Evolutionary conservation across 2,329 filamentous ascomycete genomes (phyloP).

Genomic region (Microcyclospora pomicola): DNA sequence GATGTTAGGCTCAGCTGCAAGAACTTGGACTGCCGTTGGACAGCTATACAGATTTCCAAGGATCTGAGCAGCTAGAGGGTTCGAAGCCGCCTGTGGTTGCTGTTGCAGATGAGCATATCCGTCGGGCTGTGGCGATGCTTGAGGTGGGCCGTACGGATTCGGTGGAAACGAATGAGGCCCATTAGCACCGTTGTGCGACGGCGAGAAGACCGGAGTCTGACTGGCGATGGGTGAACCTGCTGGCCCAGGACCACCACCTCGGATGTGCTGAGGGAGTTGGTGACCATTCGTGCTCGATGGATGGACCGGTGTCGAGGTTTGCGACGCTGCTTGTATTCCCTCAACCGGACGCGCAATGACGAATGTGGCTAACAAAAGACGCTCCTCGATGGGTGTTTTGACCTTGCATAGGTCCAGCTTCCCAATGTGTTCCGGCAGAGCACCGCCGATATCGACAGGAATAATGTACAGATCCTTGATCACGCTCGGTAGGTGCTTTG

Average conservation of each 20-base stretch:
- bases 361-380: conserved; percentile 70
- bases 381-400: conserved; percentile 54
- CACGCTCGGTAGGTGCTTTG: conserved; percentile 40
- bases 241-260: conserved; percentile 23
- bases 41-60: conserved; percentile 30
- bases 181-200: conserved; percentile 16
- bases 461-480: conserved; percentile 87
- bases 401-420: conserved; percentile 77
- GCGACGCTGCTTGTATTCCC: conserved; percentile 21
- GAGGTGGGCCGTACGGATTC: conserved; percentile 25
- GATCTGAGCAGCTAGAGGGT: conserved; percentile 27
- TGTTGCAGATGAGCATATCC: conserved; percentile 19
- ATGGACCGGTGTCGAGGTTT: background rate
- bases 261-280: conserved; percentile 4
- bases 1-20: conserved; percentile 24
- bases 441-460: conserved; percentile 58
- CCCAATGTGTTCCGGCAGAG: conserved; percentile 72
- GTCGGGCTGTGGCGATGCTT: conserved; percentile 20
- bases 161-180: conserved; percentile 21
- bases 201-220: conserved; percentile 12
- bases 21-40: conserved; percentile 28
- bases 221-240: conserved; percentile 19
- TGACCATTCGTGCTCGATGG: conserved; percentile 3
- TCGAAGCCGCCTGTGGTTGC: conserved; percentile 12
- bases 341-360: conserved; percentile 51